phyloP scores from a whole-genome alignment of 768 basidiomycete genomes.

The Aureoboletus auriporus region DNA sequence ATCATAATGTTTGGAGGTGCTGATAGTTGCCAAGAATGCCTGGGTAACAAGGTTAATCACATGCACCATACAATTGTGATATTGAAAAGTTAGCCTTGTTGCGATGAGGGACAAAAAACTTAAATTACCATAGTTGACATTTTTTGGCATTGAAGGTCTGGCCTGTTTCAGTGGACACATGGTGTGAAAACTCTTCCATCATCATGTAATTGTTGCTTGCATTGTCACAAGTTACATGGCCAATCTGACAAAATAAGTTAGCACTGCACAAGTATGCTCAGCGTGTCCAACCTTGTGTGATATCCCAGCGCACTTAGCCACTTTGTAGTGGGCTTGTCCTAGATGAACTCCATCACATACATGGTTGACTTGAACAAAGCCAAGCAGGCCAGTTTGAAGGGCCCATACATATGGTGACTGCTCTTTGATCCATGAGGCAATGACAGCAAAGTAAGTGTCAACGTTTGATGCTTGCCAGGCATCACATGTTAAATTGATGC shows the following conservation, averaged over 20 bases:
- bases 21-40: too few relatives aligned
- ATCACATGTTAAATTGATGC: slow-evolving; percentile 35
- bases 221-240: slow-evolving; percentile 30
- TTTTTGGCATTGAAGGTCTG: background rate
- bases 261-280: too few relatives aligned
- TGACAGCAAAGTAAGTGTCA: slow-evolving; percentile 38
- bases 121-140: background rate
- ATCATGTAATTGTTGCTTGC: background rate
- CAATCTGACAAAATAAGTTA: slow-evolving; percentile 15
- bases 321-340: too few relatives aligned
- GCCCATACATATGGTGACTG: slow-evolving; percentile 17
- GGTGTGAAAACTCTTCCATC: background rate
- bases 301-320: too few relatives aligned
- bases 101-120: too few relatives aligned
- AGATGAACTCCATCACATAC: slow-evolving; percentile 30
- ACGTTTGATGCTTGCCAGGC: slow-evolving; percentile 38
- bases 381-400: slow-evolving; percentile 29
- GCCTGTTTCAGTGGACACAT: slow-evolving; percentile 1
- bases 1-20: too few relatives aligned
- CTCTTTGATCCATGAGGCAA: slow-evolving; percentile 15
- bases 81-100: too few relatives aligned
- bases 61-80: too few relatives aligned
- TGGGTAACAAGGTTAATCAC: too few relatives aligned
- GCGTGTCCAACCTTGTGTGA: too few relatives aligned
- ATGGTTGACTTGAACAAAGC: slow-evolving; percentile 36